phyloP scores from a whole-genome alignment of 371 early-diverging fungal species.

The Ordospora colligata region DNA sequence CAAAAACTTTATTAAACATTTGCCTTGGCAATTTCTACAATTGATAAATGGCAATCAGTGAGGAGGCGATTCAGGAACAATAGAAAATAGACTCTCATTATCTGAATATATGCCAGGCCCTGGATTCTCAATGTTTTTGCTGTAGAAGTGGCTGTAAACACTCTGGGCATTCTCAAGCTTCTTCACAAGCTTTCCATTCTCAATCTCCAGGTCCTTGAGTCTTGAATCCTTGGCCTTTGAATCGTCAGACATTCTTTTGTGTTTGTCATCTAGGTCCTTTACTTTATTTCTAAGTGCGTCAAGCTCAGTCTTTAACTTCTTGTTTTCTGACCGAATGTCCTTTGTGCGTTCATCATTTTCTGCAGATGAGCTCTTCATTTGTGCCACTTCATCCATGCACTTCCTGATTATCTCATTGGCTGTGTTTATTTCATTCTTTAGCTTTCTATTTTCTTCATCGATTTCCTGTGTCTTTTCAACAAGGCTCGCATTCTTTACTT shows the following conservation, averaged over 20 bases:
- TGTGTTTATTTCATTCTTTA: slow-evolving; percentile 47
- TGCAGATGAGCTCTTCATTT: slow-evolving; percentile 30
- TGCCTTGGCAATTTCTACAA: too few relatives aligned
- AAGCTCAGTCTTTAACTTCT: slow-evolving; percentile 27
- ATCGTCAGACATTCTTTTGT: slow-evolving; percentile 43
- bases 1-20: slow-evolving; percentile 9
- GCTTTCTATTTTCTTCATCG: slow-evolving; percentile 38
- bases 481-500: slow-evolving; percentile 18
- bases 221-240: slow-evolving; percentile 29
- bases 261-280: slow-evolving; percentile 45
- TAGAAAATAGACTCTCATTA: slow-evolving; percentile 24
- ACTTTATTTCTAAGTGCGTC: slow-evolving; percentile 45
- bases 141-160: slow-evolving; percentile 60
- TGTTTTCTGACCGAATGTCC: slow-evolving; percentile 10
- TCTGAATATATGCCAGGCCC: background rate
- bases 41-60: background rate
- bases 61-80: slow-evolving; percentile 55
- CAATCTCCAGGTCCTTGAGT: slow-evolving; percentile 36
- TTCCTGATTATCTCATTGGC: slow-evolving; percentile 58
- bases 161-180: slow-evolving; percentile 60
- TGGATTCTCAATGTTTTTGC: slow-evolving; percentile 45
- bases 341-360: slow-evolving; percentile 7
- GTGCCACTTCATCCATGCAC: slow-evolving; percentile 36
- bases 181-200: slow-evolving; percentile 48
- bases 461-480: slow-evolving; percentile 12